These are phyloP conservation scores for Hansenula sp. DNA, from an alignment of 1,139 yeast species.

Conservation along the genomic window DNA sequence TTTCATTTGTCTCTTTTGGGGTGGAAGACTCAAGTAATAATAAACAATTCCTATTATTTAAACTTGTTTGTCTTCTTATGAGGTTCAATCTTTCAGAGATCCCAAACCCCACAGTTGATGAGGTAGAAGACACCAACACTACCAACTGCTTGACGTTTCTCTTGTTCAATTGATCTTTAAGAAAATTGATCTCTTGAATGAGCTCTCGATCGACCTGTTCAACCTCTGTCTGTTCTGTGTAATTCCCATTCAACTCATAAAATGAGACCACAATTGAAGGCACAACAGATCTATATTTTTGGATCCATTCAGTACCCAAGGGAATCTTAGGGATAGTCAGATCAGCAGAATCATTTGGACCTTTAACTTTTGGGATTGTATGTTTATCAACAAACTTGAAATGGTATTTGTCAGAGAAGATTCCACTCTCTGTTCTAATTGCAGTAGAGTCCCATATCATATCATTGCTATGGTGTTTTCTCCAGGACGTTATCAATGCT, in stretches of 20 bases:
- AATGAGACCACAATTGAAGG: conserved; percentile 43
- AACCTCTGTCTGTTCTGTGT: conserved; percentile 19
- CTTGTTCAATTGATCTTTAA: conserved; percentile 29
- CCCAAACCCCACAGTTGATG: not conserved
- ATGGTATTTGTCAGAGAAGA: conserved; percentile 21
- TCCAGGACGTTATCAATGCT: conserved; percentile 25
- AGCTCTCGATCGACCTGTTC: conserved; percentile 28
- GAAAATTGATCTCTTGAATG: conserved; percentile 30
- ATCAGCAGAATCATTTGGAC: conserved; percentile 23
- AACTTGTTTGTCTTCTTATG: conserved; percentile 36
- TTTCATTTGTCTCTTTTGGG: conserved; percentile 33
- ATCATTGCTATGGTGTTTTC: conserved; percentile 24
- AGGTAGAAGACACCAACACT: conserved; percentile 23
- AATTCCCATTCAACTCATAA: conserved; percentile 30
- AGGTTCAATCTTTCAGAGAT: conserved; percentile 33
- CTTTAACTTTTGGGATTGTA: conserved; percentile 16
- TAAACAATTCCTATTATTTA: conserved; percentile 41
- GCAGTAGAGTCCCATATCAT: conserved; percentile 27
- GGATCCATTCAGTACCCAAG: conserved; percentile 37
- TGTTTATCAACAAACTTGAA: conserved; percentile 26
- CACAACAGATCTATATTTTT: conserved; percentile 37
- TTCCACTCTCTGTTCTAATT: conserved; percentile 16
- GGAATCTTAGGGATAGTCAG: conserved; percentile 31
- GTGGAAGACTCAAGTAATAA: conserved; percentile 36
- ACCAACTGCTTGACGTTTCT: conserved; percentile 31